Percentiles rank a stretch among this genome's conserved stretches.
phyloP scores from a whole-genome alignment of 805 yeast genomes.

The Lachancea quebecensis region DNA sequence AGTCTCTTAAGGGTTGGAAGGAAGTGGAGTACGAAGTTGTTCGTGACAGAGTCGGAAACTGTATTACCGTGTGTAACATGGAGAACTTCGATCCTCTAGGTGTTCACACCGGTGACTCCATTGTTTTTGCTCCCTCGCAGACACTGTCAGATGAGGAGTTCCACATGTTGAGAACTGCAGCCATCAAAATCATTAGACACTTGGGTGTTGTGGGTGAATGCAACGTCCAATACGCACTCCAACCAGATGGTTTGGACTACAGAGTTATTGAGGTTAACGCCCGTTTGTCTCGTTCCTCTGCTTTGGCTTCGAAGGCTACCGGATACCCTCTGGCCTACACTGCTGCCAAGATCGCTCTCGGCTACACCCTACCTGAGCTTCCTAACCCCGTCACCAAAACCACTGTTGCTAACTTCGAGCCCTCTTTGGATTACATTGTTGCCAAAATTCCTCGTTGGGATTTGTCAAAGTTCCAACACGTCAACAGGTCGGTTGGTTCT shows the following conservation, averaged over 20 bases:
- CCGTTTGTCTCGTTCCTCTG: slow-evolving; percentile 92
- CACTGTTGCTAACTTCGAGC: slow-evolving; percentile 95
- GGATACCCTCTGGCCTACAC: slow-evolving; percentile 98
- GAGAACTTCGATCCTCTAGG: slow-evolving; percentile 98
- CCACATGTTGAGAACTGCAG: slow-evolving; percentile 96
- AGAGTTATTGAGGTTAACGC: slow-evolving; percentile 98
- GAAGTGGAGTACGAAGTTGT: slow-evolving; percentile 98
- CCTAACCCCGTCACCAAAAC: slow-evolving; percentile 96
- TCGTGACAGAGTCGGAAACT: slow-evolving; percentile 91
- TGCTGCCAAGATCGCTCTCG: slow-evolving; percentile 94
- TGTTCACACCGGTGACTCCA: slow-evolving; percentile 97
- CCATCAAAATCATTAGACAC: slow-evolving; percentile 94
- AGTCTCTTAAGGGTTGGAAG: slow-evolving; percentile 97
- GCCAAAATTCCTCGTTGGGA: slow-evolving; percentile 99
- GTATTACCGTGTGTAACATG: slow-evolving; percentile 99
- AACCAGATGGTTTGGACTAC: slow-evolving; percentile 92
- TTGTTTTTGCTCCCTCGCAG: slow-evolving; percentile 98
- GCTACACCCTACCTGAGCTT: slow-evolving; percentile 88
- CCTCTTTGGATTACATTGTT: slow-evolving; percentile 92
- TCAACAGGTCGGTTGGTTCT: slow-evolving; percentile 86
- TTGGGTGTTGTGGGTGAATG: slow-evolving; percentile 99
- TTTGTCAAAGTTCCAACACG: slow-evolving; percentile 89
- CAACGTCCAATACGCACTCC: slow-evolving; percentile 94
- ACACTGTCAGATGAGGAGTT: slow-evolving; percentile 95
- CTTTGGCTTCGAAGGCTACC: slow-evolving; percentile 96